A percentile compares a stretch with the other conserved stretches of the same genome.
phyloP scores from a whole-genome alignment of 495 filamentous ascomycete species.

The Talaromyces liani region DNA sequence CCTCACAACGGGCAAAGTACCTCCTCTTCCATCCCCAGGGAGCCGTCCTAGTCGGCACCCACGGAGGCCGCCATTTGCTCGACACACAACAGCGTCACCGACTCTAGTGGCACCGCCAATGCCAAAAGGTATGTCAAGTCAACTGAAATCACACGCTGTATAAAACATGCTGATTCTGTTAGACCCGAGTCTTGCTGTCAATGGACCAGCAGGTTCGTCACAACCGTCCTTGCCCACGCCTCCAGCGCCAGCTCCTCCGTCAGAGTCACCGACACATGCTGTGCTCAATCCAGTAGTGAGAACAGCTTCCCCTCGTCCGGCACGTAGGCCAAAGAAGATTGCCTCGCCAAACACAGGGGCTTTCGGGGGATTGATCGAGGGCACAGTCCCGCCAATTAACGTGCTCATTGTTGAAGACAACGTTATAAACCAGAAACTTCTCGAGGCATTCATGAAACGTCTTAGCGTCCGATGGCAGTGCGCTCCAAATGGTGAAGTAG shows the following conservation, averaged over 20 bases:
- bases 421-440: conserved; percentile 85
- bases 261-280: conserved; percentile 31
- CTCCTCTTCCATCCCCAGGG: conserved; percentile 79
- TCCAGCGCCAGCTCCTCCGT: conserved; percentile 24
- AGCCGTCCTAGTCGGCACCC: conserved; percentile 41
- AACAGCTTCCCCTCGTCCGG: conserved; percentile 30
- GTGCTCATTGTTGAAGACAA: conserved; percentile 98
- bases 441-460: conserved; percentile 94
- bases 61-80: conserved; percentile 37
- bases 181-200: conserved; percentile 24
- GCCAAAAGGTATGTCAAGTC: conserved; percentile 22
- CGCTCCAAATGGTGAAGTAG: conserved; percentile 87
- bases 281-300: conserved; percentile 29
- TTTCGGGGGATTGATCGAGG: conserved; percentile 64
- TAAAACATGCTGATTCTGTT: conserved; percentile 12
- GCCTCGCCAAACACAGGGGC: conserved; percentile 18
- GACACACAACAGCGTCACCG: conserved; percentile 78
- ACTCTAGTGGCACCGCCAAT: conserved; percentile 43
- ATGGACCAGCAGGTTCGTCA: conserved; percentile 19
- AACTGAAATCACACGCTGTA: neutral
- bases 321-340: conserved; percentile 40
- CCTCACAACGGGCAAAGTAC: conserved; percentile 69
- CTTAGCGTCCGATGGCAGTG: conserved; percentile 97
- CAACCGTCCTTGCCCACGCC: conserved; percentile 29
- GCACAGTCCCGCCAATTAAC: conserved; percentile 90